Conservation (phyloP, 2,329 filamentous ascomycete species). For the Epichloe amarillans region DNA sequence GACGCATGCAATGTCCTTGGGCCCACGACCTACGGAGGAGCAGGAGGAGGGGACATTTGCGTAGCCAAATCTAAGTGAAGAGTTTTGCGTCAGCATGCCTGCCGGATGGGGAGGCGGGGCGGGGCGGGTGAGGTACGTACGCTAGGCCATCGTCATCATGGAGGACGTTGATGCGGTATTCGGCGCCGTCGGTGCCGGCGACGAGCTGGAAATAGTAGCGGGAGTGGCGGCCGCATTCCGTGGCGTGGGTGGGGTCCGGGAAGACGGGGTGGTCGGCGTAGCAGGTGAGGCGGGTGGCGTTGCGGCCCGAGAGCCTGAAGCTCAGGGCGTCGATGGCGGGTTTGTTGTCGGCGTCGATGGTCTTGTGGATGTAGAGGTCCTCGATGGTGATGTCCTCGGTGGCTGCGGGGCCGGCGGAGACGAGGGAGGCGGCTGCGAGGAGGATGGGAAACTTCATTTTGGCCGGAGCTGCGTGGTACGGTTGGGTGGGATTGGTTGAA, state of each 20-base stretch:
- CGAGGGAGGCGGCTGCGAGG: neutral
- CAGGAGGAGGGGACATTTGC: neutral
- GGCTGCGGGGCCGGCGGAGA: neutral
- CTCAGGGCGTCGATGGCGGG: constrained; percentile 6
- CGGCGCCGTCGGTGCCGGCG: constrained; percentile 2
- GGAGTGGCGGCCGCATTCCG: constrained; percentile 13
- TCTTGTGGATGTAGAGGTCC: too few species aligned
- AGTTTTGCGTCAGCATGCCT: neutral
- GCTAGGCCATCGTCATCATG: constrained; percentile 1
- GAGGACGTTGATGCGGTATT: neutral
- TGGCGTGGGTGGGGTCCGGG: constrained; percentile 10
- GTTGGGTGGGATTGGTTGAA: too few species aligned
- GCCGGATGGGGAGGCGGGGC: neutral
- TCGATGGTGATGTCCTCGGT: constrained; percentile 14
- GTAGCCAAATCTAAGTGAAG: accelerated
- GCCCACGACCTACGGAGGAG: accelerated
- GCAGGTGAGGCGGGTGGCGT: constrained; percentile 10
- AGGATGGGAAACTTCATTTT: neutral
- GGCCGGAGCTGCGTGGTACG: too few species aligned
- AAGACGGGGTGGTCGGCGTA: constrained; percentile 5
- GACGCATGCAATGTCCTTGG: too few species aligned
- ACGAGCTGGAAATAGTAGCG: constrained; percentile 17
- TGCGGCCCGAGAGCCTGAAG: constrained; percentile 12
- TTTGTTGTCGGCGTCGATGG: too few species aligned
- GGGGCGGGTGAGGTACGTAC: constrained; percentile 6